Base-by-base conservation (phyloP, 768 basidiomycete genomes). In the Xanthoconium purpureum region DNA sequence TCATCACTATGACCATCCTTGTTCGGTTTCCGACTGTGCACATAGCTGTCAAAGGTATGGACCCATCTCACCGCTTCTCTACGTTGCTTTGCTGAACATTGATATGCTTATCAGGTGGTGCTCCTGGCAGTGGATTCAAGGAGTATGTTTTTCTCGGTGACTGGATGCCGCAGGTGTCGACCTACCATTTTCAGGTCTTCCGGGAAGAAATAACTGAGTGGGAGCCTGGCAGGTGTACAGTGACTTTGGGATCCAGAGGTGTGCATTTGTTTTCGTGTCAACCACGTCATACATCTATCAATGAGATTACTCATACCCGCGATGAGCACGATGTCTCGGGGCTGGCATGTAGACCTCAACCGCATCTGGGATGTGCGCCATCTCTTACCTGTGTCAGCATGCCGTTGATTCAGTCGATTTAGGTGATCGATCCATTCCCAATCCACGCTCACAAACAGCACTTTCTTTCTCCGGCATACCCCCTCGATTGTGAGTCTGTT, bases 381-480 rank as follows among this genome's bases (percentile, higher is more conserved):
- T 40, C 9, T 40, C 43, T 45, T 5, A 52, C 50, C 38, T 47
- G 47, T 10, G 49, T 33, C 10, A 11, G 40, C 7, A 14, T 10
- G 24, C 44, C 43, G 15, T 44, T 54, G 54, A 62, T 47, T 6
- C 24, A 28, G 17, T 35, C n/a, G 15, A 6, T 47, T 40, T 48
- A 89, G 87, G 82, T 89, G 12, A 79, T 94, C 13, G 91, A 89
- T 0, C 91, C 91, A 0, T 93, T 93, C 68, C 90, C 91, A 3
- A 80, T 89, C 33, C 88, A 90, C 56, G 90, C 91, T 12, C 78
- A 90, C 63, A 91, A 93, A 60, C 91, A 93, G 48, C 85, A 92
- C 52, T 86, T 83, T 63, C 69, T 93, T n/a, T 87, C 87, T 2
- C 90, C 91, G 5, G 80, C 87, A 11, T 91, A 83, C 63, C 89